phyloP scores from a whole-genome alignment of 2,329 filamentous ascomycete species.

The Tricladium varicosporioides region DNA sequence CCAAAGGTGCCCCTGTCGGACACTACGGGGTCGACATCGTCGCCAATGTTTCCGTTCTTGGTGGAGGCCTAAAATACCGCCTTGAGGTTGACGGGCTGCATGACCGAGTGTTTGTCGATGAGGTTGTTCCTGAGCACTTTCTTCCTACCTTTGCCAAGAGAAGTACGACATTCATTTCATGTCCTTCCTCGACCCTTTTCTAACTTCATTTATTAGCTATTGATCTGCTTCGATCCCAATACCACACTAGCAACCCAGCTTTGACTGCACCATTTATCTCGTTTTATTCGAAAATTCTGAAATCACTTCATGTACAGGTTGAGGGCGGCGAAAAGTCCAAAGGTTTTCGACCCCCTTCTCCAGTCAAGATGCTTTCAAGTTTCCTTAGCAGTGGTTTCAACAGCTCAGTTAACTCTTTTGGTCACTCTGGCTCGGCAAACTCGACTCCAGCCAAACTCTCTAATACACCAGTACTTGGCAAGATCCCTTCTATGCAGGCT shows the following conservation, averaged over 20 bases:
- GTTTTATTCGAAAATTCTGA: constrained; percentile 75
- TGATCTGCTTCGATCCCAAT: constrained; percentile 68
- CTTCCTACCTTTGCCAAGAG: constrained; percentile 71
- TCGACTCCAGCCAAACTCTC: constrained; percentile 33
- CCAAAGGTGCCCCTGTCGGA: constrained; percentile 63
- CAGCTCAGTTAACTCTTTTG: constrained; percentile 39
- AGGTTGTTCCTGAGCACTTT: constrained; percentile 70
- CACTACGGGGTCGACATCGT: constrained; percentile 71
- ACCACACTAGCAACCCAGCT: constrained; percentile 62
- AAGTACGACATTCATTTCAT: constrained; percentile 59
- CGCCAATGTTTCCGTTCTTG: constrained; percentile 55
- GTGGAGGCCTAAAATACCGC: constrained; percentile 51
- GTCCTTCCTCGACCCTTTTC: constrained; percentile 20
- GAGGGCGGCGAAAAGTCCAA: constrained; percentile 62
- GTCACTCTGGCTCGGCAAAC: constrained; percentile 39
- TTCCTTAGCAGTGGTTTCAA: constrained; percentile 64
- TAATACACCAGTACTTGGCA: constrained; percentile 38
- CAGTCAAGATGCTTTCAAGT: constrained; percentile 85
- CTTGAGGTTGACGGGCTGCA: constrained; percentile 63
- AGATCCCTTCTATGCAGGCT: constrained; percentile 41
- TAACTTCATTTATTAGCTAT: constrained; percentile 54
- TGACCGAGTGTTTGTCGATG: constrained; percentile 71
- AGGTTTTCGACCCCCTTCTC: constrained; percentile 76
- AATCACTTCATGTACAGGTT: constrained; percentile 62
- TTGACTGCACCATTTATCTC: constrained; percentile 69